Evolutionary conservation across 129 eudicot species (phyloP).

Genomic region (Artemisia argyi): DNA sequence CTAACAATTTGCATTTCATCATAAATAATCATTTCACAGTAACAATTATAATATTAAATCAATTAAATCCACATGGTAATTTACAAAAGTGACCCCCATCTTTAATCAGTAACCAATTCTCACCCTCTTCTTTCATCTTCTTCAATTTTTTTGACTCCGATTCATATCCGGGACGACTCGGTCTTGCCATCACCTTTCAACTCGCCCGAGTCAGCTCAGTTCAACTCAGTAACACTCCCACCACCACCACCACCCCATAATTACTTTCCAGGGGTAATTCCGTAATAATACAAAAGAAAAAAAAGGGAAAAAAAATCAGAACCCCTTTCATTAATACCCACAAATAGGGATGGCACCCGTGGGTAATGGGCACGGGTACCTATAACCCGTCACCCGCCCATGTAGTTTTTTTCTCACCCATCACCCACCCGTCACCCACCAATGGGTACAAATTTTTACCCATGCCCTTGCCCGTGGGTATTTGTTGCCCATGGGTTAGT

Average conservation of each 20-base stretch:
- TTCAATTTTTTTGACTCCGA: slow-evolving; percentile 36
- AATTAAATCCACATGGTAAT: slow-evolving; percentile 39
- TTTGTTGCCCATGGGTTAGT: too few relatives aligned
- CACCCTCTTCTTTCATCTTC: not conserved
- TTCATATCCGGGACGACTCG: slow-evolving; percentile 77
- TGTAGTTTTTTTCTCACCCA: too few relatives aligned
- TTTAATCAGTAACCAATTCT: slow-evolving; percentile 11
- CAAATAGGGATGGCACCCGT: too few relatives aligned
- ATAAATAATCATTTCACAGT: not conserved
- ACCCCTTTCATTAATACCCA: slow-evolving; percentile 8
- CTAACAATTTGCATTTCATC: slow-evolving; percentile 45
- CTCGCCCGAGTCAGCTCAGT: slow-evolving; percentile 29
- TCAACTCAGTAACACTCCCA: slow-evolving; percentile 24
- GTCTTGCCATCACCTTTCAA: slow-evolving; percentile 88
- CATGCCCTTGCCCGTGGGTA: too few relatives aligned
- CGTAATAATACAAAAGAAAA: slow-evolving; percentile 17
- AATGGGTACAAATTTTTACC: too few relatives aligned
- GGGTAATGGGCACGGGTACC: too few relatives aligned
- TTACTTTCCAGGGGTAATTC: slow-evolving; percentile 33
- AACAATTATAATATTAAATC: slow-evolving; percentile 11
- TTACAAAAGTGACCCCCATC: slow-evolving; percentile 46
- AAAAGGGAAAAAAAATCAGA: slow-evolving; percentile 17
- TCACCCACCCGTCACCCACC: too few relatives aligned
- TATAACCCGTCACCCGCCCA: too few relatives aligned
- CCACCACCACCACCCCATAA: slow-evolving; percentile 29